Base-by-base conservation (phyloP, 1,139 yeast genomes). In the Williopsis jadinii region DNA sequence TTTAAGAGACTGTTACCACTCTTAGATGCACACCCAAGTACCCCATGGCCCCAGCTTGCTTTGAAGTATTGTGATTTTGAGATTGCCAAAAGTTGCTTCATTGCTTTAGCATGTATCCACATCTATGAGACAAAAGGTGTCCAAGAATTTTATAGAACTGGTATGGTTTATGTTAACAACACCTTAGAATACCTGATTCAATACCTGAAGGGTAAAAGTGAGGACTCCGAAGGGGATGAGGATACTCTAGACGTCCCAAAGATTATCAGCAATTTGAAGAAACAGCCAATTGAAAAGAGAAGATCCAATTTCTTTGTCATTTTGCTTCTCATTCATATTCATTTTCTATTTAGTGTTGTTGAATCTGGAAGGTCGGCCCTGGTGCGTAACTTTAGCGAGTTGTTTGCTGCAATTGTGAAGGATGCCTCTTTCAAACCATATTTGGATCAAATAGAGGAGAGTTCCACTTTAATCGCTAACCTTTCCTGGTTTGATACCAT, bases 21-120 rank as follows among this genome's bases (percentile, higher is more conserved):
- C 32, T 52, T 75, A 19, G 80, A 75, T 55, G 77, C 77, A 0
- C 79, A 73, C 52, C 80, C 80, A 1, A 70, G 71, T 37, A 64
- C 77, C 0, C 80, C 80, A 2, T 73, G 79, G 79, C 80, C 80
- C 0, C 75, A 73, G 43, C 55, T 75, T 39, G 77, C 78, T 28
- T 58, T 75, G 44, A 68, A 70, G 40, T 73, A 75, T 50, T 75
- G 80, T 48, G 77, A 75, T 50, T 69, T 72, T 49, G 76, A 73
- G 48, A 65, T 74, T 35, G 80, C 80, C 1, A 62, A 76, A 44
- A 70, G 76, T 45, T 74, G 80, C 47, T 74, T 75, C 45, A 65
- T 75, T 26, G 71, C 78, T 2, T 53, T 75, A 15, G 71, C 77
- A 8, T 73, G 78, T 39, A 72, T 74, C 35, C 80, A 75, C 53